Evolutionary conservation across 306 rosid genomes (phyloP).

Genomic region (Prunus kanzakura): DNA sequence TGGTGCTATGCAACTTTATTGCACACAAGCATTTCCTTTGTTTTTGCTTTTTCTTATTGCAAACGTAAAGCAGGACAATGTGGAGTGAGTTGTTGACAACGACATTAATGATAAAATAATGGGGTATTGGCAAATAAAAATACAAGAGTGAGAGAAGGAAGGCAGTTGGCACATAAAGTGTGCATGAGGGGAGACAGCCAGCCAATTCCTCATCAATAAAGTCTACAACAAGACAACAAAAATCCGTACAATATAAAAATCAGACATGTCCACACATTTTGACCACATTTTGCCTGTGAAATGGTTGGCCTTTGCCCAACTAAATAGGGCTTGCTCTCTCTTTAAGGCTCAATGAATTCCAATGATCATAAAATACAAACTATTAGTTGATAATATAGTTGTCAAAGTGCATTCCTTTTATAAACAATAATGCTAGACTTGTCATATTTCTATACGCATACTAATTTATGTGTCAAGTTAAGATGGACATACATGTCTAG

Average conservation of each 20-base stretch:
- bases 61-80: neutral
- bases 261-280: neutral
- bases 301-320: neutral
- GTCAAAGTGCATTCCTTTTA: too few relatives aligned
- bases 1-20: neutral
- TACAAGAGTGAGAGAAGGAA: neutral
- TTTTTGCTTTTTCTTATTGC: neutral
- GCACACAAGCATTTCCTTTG: neutral
- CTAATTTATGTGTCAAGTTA: too few relatives aligned
- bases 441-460: too few relatives aligned
- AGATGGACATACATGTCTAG: too few relatives aligned
- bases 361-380: too few relatives aligned
- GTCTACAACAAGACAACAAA: neutral
- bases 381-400: too few relatives aligned
- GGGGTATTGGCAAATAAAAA: neutral
- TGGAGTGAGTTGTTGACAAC: constrained; percentile 10
- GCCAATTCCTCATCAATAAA: neutral
- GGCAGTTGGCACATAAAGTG: neutral
- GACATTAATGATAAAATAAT: neutral
- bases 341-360: neutral
- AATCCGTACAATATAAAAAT: neutral
- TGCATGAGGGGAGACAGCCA: neutral
- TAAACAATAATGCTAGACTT: too few relatives aligned
- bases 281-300: neutral
- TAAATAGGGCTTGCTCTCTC: neutral